Base-by-base conservation (phyloP, 1,139 yeast species). In the Geotrichum candidum region DNA sequence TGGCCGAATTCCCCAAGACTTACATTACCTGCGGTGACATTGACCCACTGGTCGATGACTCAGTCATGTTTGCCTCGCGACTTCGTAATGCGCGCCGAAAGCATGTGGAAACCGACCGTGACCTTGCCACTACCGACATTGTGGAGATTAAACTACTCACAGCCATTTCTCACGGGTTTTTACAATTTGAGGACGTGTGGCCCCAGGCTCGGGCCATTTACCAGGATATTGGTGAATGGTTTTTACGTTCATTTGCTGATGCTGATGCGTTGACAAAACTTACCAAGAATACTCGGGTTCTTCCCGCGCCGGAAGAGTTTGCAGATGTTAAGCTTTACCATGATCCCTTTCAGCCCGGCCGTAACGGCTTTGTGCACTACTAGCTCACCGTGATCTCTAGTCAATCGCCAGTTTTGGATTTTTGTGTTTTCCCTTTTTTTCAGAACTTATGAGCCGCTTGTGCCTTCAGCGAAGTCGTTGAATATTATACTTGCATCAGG, bases 111-210 rank as follows among this genome's bases (percentile, higher is more conserved):
- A 25, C 35, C 18, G 56, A 61, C 38, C 31, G 18, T 5, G 27
- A 13, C 15, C 25, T 45, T 11, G 25, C 38, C 15, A 41, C 56
- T 27, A 52, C 65, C 22, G 67, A 65, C 18, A 59, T 65, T 18
- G 72, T 77, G 13, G 65, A 68, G 4, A 71, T 77, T 38, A 69
- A 69, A 27, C 66, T 79, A 13, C 69, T 69, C 7, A 68, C 71
- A 53, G 81, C 81, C 2, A 73, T 78, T 61, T 81, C 81, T 1
- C 82, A 79, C 64, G 76, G 80, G 7, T 77, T 75, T 13, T 75
- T 79, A 78, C 80, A 74, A 46, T 78, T 79, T 80, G 78, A 77
- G 63, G 77, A 69, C 10, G 72, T 74, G 6, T 68, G 77, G 61
- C 70, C 73, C 1, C 77, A 77, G 60, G 80, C 80, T 11, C 73